Evolutionary conservation across 2,329 filamentous ascomycete species (phyloP).

Genomic region (Hypoxylon sp.): DNA sequence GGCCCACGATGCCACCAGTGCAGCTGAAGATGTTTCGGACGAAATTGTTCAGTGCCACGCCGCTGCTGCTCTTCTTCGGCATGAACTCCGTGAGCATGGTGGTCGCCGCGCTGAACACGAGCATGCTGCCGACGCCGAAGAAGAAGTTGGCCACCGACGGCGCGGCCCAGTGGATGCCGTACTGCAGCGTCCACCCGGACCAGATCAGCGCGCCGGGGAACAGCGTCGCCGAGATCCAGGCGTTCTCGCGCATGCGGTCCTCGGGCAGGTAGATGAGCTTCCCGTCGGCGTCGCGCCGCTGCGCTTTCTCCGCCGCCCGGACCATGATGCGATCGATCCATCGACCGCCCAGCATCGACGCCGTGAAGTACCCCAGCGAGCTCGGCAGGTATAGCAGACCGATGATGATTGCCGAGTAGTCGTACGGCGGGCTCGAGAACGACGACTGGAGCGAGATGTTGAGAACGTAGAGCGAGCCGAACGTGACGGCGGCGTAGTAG

Average conservation of each 20-base stretch:
- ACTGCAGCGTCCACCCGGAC: conserved; percentile 78
- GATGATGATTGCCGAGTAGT: conserved; percentile 72
- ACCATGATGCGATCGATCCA: conserved; percentile 88
- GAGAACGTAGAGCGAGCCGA: conserved; percentile 77
- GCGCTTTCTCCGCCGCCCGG: conserved; percentile 74
- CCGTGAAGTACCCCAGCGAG: conserved; percentile 75
- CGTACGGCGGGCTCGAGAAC: conserved; percentile 73
- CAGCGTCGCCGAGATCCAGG: conserved; percentile 75
- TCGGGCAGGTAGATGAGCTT: conserved; percentile 75
- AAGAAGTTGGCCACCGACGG: conserved; percentile 72
- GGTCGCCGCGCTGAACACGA: conserved; percentile 76
- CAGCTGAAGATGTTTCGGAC: conserved; percentile 81
- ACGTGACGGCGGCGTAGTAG: conserved; percentile 77
- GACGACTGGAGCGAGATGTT: conserved; percentile 80
- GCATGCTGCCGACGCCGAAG: conserved; percentile 81
- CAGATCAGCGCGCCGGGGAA: conserved; percentile 76
- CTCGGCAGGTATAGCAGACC: conserved; percentile 81
- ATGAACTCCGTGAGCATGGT: conserved; percentile 90
- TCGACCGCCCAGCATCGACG: conserved; percentile 73
- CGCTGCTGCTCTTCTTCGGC: conserved; percentile 73
- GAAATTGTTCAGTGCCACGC: conserved; percentile 84
- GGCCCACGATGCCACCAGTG: conserved; percentile 72
- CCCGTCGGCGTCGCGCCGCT: conserved; percentile 72
- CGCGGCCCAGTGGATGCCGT: conserved; percentile 71
- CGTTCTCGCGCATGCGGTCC: conserved; percentile 84